Percentiles rank a stretch among this genome's conserved stretches.
Conservation (phyloP, 805 yeast genomes). For the Starmerella vaccinii region DNA sequence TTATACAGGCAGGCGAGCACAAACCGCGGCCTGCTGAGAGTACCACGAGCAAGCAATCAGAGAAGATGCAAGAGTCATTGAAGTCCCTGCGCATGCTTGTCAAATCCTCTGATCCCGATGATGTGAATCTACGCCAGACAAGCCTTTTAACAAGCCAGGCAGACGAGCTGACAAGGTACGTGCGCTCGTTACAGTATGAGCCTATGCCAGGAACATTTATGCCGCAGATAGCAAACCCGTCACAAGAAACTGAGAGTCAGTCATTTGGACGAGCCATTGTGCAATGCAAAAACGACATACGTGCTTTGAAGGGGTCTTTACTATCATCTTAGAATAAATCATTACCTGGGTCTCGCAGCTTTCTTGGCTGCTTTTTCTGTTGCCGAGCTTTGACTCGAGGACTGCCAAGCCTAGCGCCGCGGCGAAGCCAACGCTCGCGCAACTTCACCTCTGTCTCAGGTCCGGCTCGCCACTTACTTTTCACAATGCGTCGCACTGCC, state of each 20-base stretch:
- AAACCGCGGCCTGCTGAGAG: not conserved
- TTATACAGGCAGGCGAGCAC: slow-evolving; percentile 8
- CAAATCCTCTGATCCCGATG: slow-evolving; percentile 7
- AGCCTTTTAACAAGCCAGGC: slow-evolving; percentile 12
- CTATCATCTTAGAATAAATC: slow-evolving; percentile 12
- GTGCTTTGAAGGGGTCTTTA: slow-evolving; percentile 16
- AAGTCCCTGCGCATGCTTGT: slow-evolving; percentile 4
- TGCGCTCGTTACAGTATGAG: slow-evolving; percentile 13
- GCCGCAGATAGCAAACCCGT: not conserved
- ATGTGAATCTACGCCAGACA: not conserved
- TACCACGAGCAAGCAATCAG: not conserved
- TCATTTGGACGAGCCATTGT: slow-evolving; percentile 8
- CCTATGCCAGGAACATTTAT: slow-evolving; percentile 8
- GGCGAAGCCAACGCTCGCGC: slow-evolving; percentile 43
- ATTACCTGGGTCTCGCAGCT: slow-evolving; percentile 12
- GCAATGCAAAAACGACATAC: slow-evolving; percentile 15
- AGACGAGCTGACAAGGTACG: slow-evolving; percentile 14
- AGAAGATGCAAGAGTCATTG: not conserved
- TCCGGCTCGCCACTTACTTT: slow-evolving; percentile 64
- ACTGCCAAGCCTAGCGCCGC: slow-evolving; percentile 35
- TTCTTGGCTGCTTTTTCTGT: not conserved
- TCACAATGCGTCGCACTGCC: slow-evolving; percentile 66
- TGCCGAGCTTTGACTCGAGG: not conserved
- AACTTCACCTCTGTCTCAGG: slow-evolving; percentile 41
- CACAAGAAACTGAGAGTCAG: not conserved